Base-by-base conservation (phyloP, 768 basidiomycete genomes). In the Crucibulum laeve region DNA sequence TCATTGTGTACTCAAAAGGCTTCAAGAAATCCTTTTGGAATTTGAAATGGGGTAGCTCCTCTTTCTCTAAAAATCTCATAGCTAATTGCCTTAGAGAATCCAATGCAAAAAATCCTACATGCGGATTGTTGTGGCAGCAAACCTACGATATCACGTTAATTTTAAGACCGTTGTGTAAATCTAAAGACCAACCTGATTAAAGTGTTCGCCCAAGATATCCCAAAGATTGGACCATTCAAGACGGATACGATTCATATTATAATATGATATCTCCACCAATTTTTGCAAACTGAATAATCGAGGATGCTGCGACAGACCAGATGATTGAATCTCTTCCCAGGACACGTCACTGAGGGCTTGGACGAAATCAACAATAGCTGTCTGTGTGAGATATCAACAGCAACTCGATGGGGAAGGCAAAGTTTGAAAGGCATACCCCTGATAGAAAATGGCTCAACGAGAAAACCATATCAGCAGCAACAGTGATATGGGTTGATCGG, bases 21-120 rank as follows among this genome's bases (percentile, higher is more conserved):
- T 92, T 91, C 48, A 99, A 66, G 67, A 99, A 99, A 60, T 99
- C 95, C 65, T 98, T 99, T 57, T 99, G 96, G 64, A 99, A 99
- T 57, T 94, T 92, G 77, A 98, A 99, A 67, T 97, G 93, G 2
- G 93, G 82, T 47, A 99, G 60, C 62, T 99, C 96, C 58, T 98
- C 96, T 63, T 98, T 99, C 65, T 98, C 96, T 55, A 99, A 74
- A 65, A 99, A 99, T 26, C 96, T 84, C 92, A 96, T 96, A 3
- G 96, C 93, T 38, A 99, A 69, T 62, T 99, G 96, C 15, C 96
- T 84, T 8, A 99, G 76, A 3, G 96, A 92, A 62, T 99, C 96
- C 45, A 99, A 69, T 11, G 96, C 96, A 56, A 99, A 97, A 68
- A 94, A 92, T 35, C 87, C 90, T 42, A 99, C 95, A 55, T 94